Evolutionary conservation across 345 rosid genomes (phyloP).

Genomic region (Hibiscus mutabilis): DNA sequence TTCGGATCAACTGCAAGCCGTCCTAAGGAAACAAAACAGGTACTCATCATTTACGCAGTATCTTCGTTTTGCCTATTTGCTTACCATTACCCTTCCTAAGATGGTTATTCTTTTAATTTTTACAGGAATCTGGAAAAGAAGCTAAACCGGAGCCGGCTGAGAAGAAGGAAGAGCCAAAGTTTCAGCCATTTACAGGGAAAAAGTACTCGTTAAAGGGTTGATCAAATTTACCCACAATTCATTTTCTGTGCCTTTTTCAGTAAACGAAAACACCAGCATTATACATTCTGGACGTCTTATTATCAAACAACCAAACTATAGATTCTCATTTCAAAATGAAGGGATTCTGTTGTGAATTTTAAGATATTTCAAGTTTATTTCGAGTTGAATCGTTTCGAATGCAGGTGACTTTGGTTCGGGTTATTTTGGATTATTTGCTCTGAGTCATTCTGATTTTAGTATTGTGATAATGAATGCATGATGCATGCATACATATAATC

Average conservation of each 20-base stretch:
- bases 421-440: too few species aligned
- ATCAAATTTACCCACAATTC: constrained; percentile 22
- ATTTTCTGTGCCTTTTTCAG: not conserved
- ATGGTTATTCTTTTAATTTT: not conserved
- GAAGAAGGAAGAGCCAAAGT: constrained; percentile 74
- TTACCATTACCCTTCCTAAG: not conserved
- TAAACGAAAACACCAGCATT: not conserved
- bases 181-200: constrained; percentile 84
- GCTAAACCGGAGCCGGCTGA: constrained; percentile 45
- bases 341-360: constrained; percentile 1
- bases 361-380: not conserved
- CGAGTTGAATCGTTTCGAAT: not conserved
- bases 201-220: constrained; percentile 93
- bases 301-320: constrained; percentile 4
- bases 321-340: constrained; percentile 5
- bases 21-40: constrained; percentile 49
- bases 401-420: too few species aligned
- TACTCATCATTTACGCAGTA: not conserved
- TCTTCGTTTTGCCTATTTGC: not conserved
- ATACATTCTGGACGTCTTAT: constrained; percentile 14
- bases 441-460: not conserved
- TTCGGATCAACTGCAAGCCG: constrained; percentile 47
- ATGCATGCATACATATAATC: constrained; percentile 2
- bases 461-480: not conserved
- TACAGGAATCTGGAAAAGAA: constrained; percentile 59